Conservation (phyloP, 139 green algal species). For the Parachlorella kessleri region DNA sequence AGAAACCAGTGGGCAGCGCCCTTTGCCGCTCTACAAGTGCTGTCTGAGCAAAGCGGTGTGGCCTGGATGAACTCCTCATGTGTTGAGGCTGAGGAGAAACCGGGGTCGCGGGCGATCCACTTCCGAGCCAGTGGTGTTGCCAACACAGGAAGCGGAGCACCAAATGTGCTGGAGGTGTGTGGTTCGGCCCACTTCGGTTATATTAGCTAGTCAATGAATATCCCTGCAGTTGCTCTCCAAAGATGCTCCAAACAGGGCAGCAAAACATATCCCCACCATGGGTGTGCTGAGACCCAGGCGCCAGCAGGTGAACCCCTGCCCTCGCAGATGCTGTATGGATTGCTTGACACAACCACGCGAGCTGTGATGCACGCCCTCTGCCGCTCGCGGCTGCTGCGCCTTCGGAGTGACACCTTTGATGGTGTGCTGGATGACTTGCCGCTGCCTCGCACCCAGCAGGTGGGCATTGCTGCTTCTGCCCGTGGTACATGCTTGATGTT, state of each 20-base stretch:
- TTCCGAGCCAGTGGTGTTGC: no score
- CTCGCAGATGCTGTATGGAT: background rate
- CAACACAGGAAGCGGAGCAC: no score
- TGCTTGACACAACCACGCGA: background rate
- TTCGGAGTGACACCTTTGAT: constrained; percentile 13
- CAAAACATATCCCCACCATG: background rate
- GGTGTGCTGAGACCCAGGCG: background rate
- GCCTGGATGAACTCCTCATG: no score
- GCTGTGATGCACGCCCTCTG: constrained; percentile 1
- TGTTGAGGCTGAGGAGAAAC: no score
- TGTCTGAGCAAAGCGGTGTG: no score
- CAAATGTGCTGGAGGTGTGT: background rate
- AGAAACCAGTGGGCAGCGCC: background rate
- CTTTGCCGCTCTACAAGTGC: background rate
- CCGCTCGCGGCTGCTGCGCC: constrained; percentile 18
- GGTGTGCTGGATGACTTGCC: constrained; percentile 7
- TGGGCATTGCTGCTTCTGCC: no score
- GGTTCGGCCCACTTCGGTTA: background rate
- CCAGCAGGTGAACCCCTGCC: background rate
- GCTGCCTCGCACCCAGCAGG: background rate
- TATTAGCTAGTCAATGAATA: background rate
- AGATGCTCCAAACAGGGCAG: background rate
- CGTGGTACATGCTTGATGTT: no score
- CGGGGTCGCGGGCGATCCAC: no score
- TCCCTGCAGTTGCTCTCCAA: background rate